A percentile compares a stretch with the other conserved stretches of the same genome.
These are phyloP conservation scores for Epichloe baconii DNA, from an alignment of 2,329 filamentous ascomycete genomes.

Conservation along the genomic window DNA sequence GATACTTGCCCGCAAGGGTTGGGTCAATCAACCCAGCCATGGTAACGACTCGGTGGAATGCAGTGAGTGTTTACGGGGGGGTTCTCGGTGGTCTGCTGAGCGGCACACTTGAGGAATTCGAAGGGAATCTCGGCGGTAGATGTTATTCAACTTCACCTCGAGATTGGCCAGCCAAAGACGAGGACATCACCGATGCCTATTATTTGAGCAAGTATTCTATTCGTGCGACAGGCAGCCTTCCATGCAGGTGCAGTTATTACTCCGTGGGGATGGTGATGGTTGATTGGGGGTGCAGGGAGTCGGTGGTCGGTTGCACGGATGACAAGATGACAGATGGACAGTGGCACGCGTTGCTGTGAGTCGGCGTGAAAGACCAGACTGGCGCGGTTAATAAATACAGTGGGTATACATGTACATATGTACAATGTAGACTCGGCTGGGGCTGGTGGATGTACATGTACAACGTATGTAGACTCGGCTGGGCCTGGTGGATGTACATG, in stretches of 20 bases:
- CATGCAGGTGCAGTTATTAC: background rate
- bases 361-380: too few species aligned
- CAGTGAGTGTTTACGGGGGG: background rate
- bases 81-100: background rate
- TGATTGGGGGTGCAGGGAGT: background rate
- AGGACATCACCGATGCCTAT: background rate
- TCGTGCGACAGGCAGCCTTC: background rate
- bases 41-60: background rate
- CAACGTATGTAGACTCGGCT: too few species aligned
- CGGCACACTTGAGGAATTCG: background rate
- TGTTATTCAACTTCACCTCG: too few species aligned
- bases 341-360: too few species aligned
- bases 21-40: conserved; percentile 40
- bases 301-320: too few species aligned
- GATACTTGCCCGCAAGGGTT: conserved; percentile 47
- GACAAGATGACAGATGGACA: too few species aligned
- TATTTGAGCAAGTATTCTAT: too few species aligned
- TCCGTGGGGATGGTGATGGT: background rate
- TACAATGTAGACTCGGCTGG: too few species aligned
- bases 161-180: background rate
- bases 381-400: too few species aligned
- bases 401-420: too few species aligned
- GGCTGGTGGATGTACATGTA: too few species aligned
- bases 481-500: too few species aligned
- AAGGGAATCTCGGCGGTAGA: background rate